A percentile compares a stretch with the other conserved stretches of the same genome.
Evolutionary conservation across 148 eudicot species (phyloP).

Genomic region (Vaccinium macrocarpon): DNA sequence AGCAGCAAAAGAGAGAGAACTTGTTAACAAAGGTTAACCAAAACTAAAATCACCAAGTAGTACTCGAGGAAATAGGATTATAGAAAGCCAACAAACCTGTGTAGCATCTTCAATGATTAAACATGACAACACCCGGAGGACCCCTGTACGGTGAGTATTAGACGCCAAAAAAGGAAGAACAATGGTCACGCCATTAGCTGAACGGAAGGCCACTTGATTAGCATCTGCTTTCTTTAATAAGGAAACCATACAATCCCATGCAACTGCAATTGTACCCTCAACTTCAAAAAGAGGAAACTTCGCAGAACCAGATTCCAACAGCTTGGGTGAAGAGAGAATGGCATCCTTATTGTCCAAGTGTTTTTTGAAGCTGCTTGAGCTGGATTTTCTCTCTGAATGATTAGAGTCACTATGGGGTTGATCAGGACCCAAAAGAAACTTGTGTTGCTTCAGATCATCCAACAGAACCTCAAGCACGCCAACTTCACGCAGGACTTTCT

Average conservation of each 20-base stretch:
- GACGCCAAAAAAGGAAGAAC: constrained; percentile 84
- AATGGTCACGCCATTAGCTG: constrained; percentile 76
- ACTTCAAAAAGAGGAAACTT: constrained; percentile 81
- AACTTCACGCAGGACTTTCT: constrained; percentile 93
- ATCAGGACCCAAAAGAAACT: constrained; percentile 61
- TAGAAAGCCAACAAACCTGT: constrained; percentile 56
- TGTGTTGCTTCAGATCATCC: constrained; percentile 94
- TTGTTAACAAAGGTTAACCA: constrained; percentile 1
- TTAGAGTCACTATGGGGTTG: constrained; percentile 42
- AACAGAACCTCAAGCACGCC: constrained; percentile 94
- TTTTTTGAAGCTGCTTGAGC: constrained; percentile 73
- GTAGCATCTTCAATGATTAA: constrained; percentile 77
- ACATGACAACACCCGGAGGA: constrained; percentile 84
- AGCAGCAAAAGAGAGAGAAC: background rate
- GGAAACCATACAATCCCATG: constrained; percentile 97
- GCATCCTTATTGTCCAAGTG: constrained; percentile 80
- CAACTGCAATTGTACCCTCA: constrained; percentile 63
- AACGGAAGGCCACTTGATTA: constrained; percentile 88
- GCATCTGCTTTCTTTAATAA: constrained; percentile 90
- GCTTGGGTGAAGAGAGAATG: constrained; percentile 87
- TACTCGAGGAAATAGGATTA: background rate
- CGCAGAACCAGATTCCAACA: constrained; percentile 85
- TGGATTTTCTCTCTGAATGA: constrained; percentile 50
- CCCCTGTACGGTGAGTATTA: constrained; percentile 88
- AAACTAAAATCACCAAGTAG: constrained; percentile 15